Conservation (phyloP, 345 rosid species). For the Eucalyptus dawsonii region DNA sequence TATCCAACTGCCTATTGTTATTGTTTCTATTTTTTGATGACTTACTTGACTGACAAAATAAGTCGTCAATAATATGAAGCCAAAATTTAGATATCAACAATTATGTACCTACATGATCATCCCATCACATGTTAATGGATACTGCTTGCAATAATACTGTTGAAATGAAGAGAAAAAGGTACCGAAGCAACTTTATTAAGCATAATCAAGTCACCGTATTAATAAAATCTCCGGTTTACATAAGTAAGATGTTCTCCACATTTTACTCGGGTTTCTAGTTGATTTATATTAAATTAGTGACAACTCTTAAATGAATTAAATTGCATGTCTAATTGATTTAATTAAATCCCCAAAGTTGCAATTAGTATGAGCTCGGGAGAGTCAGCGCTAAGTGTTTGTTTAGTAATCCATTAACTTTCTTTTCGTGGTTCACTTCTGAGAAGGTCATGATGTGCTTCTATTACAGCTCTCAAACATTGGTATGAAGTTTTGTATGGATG, state of each 20-base stretch:
- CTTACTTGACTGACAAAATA: rapidly evolving
- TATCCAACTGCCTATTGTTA: neutral
- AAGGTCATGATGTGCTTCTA: neutral
- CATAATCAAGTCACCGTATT: neutral
- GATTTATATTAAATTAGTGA: too few relatives aligned
- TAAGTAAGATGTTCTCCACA: too few relatives aligned
- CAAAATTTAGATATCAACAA: neutral
- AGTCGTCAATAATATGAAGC: rapidly evolving
- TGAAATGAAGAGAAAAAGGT: neutral
- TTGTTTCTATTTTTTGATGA: neutral
- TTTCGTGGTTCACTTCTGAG: neutral
- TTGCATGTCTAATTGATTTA: too few relatives aligned
- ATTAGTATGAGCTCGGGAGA: neutral
- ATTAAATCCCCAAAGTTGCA: neutral
- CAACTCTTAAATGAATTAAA: too few relatives aligned
- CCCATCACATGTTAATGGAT: neutral
- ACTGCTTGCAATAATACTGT: neutral
- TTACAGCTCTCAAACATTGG: neutral
- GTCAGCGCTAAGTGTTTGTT: neutral
- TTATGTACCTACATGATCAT: too few relatives aligned
- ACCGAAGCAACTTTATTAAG: neutral
- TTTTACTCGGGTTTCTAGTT: too few relatives aligned
- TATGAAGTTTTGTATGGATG: neutral
- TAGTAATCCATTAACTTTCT: neutral
- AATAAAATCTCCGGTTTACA: too few relatives aligned